Percentiles rank a stretch among this genome's conserved stretches.
Evolutionary conservation across 306 rosid species (phyloP).

Genomic region (Vigna trinervia): DNA sequence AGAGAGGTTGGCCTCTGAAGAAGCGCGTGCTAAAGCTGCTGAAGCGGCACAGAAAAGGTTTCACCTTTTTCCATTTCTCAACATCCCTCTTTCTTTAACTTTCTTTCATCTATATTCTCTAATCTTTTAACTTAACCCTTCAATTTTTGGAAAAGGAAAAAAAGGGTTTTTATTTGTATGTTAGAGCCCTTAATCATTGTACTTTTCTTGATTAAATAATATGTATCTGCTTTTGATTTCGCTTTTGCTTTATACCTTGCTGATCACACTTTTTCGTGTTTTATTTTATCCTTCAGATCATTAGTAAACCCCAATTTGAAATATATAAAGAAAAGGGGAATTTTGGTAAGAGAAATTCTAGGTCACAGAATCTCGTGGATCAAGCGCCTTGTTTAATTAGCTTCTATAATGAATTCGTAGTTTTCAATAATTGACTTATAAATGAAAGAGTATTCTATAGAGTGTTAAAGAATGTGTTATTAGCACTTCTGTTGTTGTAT

Average conservation of each 20-base stretch:
- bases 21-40: conserved; percentile 85
- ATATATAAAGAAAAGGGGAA: background rate
- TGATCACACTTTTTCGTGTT: conserved; percentile 9
- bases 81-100: background rate
- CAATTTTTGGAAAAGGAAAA: background rate
- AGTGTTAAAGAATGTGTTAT: background rate
- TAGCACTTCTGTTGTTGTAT: background rate
- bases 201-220: background rate
- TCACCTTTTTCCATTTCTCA: background rate
- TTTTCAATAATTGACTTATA: background rate
- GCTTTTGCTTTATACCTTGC: background rate
- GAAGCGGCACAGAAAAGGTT: conserved; percentile 93
- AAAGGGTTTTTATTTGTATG: background rate
- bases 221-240: conserved; percentile 10
- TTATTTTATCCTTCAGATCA: background rate
- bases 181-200: background rate
- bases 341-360: background rate
- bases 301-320: background rate
- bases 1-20: conserved; percentile 79
- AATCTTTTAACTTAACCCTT: background rate
- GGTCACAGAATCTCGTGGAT: background rate
- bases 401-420: background rate
- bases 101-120: conserved; percentile 8
- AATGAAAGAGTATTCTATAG: no score
- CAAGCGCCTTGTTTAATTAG: background rate